Evolutionary conservation across 2,329 filamentous ascomycete species (phyloP).

Genomic region (Leptosphaerulina australis): DNA sequence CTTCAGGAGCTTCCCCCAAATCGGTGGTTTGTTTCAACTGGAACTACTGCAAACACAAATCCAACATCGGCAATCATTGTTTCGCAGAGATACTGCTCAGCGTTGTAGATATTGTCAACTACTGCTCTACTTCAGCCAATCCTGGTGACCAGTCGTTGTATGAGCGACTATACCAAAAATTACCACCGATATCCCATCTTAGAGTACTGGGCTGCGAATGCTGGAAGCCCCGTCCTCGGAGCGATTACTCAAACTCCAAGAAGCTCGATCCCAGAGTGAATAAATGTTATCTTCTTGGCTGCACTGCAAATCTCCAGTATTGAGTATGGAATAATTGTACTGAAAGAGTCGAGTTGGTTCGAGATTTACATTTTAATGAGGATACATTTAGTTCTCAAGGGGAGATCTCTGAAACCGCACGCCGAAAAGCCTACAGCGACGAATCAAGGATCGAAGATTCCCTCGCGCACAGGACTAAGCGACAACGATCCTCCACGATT

Average conservation of each 20-base stretch:
- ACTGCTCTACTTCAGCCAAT: background rate
- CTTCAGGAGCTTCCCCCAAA: no score
- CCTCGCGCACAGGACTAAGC: no score
- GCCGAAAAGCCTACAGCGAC: no score
- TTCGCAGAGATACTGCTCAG: slow-evolving; percentile 5
- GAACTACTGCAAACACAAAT: no score
- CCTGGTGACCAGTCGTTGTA: background rate
- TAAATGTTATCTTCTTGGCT: slow-evolving; percentile 5
- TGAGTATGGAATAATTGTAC: slow-evolving; percentile 2
- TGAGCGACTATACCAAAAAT: background rate
- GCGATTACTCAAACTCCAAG: background rate
- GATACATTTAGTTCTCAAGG: background rate
- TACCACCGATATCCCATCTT: no score
- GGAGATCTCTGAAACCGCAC: background rate
- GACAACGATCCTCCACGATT: no score
- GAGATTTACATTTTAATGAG: slow-evolving; percentile 5
- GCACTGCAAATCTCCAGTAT: slow-evolving; percentile 1
- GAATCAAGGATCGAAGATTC: no score
- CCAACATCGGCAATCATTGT: slow-evolving; percentile 1
- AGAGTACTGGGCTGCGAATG: no score
- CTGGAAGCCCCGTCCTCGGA: background rate
- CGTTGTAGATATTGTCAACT: slow-evolving; percentile 2
- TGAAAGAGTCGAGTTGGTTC: slow-evolving; percentile 4
- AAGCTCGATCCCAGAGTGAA: slow-evolving; percentile 5
- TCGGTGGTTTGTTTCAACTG: no score